Conservation (phyloP, 257 asterid genomes). For the Prunella vulgaris region DNA sequence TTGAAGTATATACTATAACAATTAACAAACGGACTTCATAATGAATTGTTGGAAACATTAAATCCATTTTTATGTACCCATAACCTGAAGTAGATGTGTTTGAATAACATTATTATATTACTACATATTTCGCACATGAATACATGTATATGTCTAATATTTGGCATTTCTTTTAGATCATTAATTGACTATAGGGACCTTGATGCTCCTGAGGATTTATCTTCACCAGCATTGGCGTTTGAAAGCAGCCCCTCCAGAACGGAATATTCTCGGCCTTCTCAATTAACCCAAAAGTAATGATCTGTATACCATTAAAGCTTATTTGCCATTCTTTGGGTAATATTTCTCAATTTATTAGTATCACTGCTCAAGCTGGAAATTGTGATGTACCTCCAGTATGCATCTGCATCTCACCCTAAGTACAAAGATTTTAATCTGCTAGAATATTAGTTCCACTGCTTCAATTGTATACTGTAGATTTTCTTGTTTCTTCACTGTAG, state of each 20-base stretch:
- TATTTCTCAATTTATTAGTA: slow-evolving; percentile 9
- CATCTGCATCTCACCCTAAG: background rate
- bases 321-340: slow-evolving; percentile 7
- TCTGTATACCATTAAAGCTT: background rate
- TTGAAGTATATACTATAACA: background rate
- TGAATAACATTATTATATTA: background rate
- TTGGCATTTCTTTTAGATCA: slow-evolving; percentile 32
- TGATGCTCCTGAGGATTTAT: slow-evolving; percentile 44
- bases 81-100: slow-evolving; percentile 6
- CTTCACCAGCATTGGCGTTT: slow-evolving; percentile 32
- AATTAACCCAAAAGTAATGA: slow-evolving; percentile 31
- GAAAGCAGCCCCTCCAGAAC: slow-evolving; percentile 28
- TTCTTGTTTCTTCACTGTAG: slow-evolving; percentile 6
- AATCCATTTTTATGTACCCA: background rate
- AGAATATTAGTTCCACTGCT: background rate
- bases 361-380: slow-evolving; percentile 7
- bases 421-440: background rate
- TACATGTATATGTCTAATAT: slow-evolving; percentile 19
- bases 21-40: background rate
- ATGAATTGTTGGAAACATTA: background rate
- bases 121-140: background rate
- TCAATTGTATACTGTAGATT: background rate
- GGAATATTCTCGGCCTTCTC: slow-evolving; percentile 29
- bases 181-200: slow-evolving; percentile 49
- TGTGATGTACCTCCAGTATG: background rate